These are phyloP conservation scores for Deakozyma indianensis DNA, from an alignment of 805 yeast species.

Conservation along the genomic window DNA sequence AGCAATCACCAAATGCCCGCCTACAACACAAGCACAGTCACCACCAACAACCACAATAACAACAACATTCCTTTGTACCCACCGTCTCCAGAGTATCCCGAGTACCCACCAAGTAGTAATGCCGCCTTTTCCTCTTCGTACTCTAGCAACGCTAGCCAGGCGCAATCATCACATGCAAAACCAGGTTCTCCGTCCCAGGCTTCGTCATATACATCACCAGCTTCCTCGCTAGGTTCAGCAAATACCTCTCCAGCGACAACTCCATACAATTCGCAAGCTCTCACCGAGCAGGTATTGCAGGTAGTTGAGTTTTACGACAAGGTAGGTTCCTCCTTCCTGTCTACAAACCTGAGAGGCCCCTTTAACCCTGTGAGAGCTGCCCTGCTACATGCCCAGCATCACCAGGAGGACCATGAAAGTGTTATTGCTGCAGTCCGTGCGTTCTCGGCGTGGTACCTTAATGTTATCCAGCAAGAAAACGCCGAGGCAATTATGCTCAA, in stretches of 20 bases:
- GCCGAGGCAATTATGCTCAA: slow-evolving; percentile 1
- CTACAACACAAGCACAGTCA: not conserved
- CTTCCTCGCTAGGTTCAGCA: not conserved
- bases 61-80: not conserved
- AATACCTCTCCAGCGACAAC: not conserved
- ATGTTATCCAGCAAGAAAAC: not conserved
- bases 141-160: not conserved
- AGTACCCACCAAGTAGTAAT: not conserved
- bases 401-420: not conserved
- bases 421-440: slow-evolving; percentile 1
- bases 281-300: not conserved
- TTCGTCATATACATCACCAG: slow-evolving; percentile 1
- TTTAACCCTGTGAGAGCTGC: not conserved
- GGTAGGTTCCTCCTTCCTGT: not conserved
- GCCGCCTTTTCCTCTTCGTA: slow-evolving; percentile 1
- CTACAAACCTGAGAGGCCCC: not conserved
- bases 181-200: not conserved
- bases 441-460: not conserved
- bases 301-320: not conserved
- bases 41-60: not conserved
- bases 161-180: not conserved
- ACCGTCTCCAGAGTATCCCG: not conserved
- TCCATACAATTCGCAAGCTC: not conserved
- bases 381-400: not conserved
- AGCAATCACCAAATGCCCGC: no score